Evolutionary conservation across 2,329 filamentous ascomycete genomes (phyloP).

Genomic region (Penicillium hesseltinei): DNA sequence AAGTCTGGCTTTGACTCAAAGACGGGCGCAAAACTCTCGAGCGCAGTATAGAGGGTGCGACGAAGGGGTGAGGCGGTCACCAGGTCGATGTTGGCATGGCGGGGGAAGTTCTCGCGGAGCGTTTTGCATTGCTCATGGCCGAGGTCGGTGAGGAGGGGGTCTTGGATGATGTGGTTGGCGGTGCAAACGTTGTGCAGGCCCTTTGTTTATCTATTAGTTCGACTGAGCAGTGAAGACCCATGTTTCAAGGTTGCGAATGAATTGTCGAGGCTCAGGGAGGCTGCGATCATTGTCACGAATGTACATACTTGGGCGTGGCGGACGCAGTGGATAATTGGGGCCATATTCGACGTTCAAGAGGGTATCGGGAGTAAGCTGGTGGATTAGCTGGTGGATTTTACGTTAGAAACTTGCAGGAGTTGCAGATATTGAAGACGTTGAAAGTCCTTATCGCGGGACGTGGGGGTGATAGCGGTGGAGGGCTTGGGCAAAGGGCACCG

Average conservation of each 20-base stretch:
- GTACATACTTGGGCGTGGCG: slow-evolving; percentile 47
- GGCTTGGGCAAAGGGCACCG: not conserved
- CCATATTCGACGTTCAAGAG: slow-evolving; percentile 28
- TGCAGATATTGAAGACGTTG: slow-evolving; percentile 3
- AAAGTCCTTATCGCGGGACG: slow-evolving; percentile 20
- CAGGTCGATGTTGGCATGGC: slow-evolving; percentile 64
- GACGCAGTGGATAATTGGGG: slow-evolving; percentile 46
- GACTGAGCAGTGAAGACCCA: not conserved
- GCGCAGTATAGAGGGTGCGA: slow-evolving; percentile 75
- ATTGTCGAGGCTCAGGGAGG: not conserved
- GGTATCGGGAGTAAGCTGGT: not conserved
- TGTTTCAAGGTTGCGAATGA: not conserved
- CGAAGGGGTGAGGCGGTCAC: slow-evolving; percentile 77
- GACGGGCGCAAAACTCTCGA: slow-evolving; percentile 64
- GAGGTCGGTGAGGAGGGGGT: slow-evolving; percentile 74
- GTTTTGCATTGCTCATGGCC: slow-evolving; percentile 71
- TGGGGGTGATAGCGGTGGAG: slow-evolving; percentile 15
- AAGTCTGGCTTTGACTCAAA: slow-evolving; percentile 47
- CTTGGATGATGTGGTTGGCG: slow-evolving; percentile 69
- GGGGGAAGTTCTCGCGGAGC: slow-evolving; percentile 63
- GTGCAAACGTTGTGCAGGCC: slow-evolving; percentile 76
- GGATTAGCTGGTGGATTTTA: not conserved
- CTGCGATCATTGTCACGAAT: not conserved
- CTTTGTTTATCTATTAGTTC: slow-evolving; percentile 40
- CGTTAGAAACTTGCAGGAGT: not conserved